Evolutionary conservation across 2,329 filamentous ascomycete genomes (phyloP), one percentile per base, ranked within the genome.

Genomic region (Penicillium rolfsii): DNA sequence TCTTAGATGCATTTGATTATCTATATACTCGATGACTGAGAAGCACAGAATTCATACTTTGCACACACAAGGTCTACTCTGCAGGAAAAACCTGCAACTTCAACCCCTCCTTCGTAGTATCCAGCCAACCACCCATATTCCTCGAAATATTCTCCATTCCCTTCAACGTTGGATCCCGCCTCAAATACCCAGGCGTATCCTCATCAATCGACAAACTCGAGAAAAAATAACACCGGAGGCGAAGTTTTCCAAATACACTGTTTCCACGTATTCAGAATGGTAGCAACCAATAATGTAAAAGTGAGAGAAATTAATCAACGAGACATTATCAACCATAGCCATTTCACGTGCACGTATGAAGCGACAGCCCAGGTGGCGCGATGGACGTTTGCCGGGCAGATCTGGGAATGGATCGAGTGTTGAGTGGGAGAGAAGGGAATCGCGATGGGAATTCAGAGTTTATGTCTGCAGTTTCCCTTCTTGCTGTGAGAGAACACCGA

Each of bases 231-330:
- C 2, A 67, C 69, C 45, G 71, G 35, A 1, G 68, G 66, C 2
- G 66, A 69, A 0, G 66, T 69, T 49, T 71, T 71, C 69, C 67
- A 71, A 36, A 71, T 70, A 36, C 67, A 69, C 35, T 70, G 68
- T 30, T 69, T 64, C 1, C 65, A 48, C 11, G 69, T 71, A 41
- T 70, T 65, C 6, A 67, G 26, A 3, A 71, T 58, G 1, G 68
- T 89, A 8, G 82, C 84, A 68, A 76, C 72, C 55, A 84, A 80
- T 63, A 82, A 82, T 28, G 64, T 46, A 28, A 70, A 68, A 2
- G 83, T 89, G 30, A 90, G 76, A 8, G 61, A 65, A 19, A 70
- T 61, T 43, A 71, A 46, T 1, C 19, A 54, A 24, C 62, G 59
- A 0, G 69, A 69, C 0, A 71, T 58, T 24, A 62, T 62, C 55